phyloP scores from a whole-genome alignment of 2,329 filamentous ascomycete species.

The Sordariomycetes sp. region DNA sequence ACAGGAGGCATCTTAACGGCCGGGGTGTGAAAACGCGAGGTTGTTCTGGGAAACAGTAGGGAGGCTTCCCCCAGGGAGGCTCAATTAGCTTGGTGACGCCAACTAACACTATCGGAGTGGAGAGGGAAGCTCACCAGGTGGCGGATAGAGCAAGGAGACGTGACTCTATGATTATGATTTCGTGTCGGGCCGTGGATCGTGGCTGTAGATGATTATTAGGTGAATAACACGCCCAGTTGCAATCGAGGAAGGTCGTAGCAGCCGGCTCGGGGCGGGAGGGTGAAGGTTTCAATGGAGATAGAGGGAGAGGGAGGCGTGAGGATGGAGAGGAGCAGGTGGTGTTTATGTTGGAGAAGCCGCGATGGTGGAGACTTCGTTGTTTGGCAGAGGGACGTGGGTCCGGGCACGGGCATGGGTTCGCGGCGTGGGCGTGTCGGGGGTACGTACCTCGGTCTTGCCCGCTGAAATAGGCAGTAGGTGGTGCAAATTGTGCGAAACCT shows the following conservation, averaged over 20 bases:
- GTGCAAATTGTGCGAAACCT: neutral
- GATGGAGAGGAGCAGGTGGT: conserved; percentile 8
- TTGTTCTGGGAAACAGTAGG: neutral
- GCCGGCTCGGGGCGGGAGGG: neutral
- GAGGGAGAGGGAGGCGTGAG: conserved; percentile 19
- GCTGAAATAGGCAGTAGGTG: neutral
- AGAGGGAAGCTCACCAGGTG: neutral
- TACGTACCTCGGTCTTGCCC: conserved; percentile 5
- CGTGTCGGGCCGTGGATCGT: neutral
- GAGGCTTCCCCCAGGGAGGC: neutral
- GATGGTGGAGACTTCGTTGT: conserved; percentile 8
- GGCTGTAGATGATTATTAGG: neutral
- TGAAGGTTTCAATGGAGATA: conserved; percentile 19
- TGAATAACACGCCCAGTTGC: conserved; percentile 10
- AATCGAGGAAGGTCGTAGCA: neutral
- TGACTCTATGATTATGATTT: neutral
- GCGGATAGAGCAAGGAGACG: neutral
- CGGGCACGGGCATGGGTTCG: conserved; percentile 5
- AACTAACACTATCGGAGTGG: neutral
- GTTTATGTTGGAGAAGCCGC: conserved; percentile 9
- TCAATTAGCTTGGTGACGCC: neutral
- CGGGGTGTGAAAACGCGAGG: neutral
- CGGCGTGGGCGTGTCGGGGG: conserved; percentile 7
- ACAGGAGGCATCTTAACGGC: conserved; percentile 2
- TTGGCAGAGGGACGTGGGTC: conserved; percentile 1